phyloP scores from a whole-genome alignment of 2,329 filamentous ascomycete species.

The Canariomyces notabilis region DNA sequence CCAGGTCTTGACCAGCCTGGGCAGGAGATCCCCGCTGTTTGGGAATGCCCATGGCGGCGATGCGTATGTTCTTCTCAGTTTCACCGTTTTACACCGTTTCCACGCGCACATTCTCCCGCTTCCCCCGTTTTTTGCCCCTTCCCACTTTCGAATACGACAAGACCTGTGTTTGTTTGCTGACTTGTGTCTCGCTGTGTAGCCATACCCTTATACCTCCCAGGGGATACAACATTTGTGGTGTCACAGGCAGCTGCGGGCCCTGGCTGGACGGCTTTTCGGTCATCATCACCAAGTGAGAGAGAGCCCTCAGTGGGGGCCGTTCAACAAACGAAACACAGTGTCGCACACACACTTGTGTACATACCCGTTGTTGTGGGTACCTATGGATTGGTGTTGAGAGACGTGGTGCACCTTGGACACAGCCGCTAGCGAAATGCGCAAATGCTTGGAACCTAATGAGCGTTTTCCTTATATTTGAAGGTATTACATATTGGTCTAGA shows the following conservation, averaged over 20 bases:
- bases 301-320: too few relatives aligned
- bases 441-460: too few relatives aligned
- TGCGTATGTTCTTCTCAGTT: constrained; percentile 62
- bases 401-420: too few relatives aligned
- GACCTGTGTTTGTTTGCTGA: constrained; percentile 21
- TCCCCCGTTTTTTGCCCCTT: background rate
- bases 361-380: too few relatives aligned
- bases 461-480: too few relatives aligned
- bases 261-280: constrained; percentile 86
- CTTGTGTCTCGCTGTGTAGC: constrained; percentile 41
- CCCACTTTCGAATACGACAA: background rate
- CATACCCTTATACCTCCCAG: constrained; percentile 83
- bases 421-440: too few relatives aligned
- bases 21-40: constrained; percentile 79
- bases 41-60: constrained; percentile 77
- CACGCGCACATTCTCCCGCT: too few relatives aligned
- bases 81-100: too few relatives aligned
- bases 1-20: constrained; percentile 82
- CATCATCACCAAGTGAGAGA: constrained; percentile 50
- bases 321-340: too few relatives aligned
- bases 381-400: too few relatives aligned
- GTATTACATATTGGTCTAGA: too few relatives aligned
- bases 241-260: constrained; percentile 72
- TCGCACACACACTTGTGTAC: too few relatives aligned
- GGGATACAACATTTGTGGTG: constrained; percentile 82